These are phyloP conservation scores for Saccharata proteae DNA, from an alignment of 2,329 filamentous ascomycete species.

Conservation along the genomic window DNA sequence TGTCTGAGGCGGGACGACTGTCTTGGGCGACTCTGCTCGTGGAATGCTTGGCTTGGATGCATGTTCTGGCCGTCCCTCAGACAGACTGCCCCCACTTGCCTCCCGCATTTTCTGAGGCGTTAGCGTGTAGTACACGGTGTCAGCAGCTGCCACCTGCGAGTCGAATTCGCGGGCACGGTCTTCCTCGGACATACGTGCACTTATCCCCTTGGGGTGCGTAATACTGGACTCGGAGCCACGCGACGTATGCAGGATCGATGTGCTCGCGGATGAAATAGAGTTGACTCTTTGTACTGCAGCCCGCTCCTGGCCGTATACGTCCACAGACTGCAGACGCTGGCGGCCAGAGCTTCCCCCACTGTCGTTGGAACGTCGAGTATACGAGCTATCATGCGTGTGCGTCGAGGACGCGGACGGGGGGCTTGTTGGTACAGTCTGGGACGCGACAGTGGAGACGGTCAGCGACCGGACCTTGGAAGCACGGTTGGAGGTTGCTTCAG, in stretches of 20 bases:
- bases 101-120: slow-evolving; percentile 35
- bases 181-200: slow-evolving; percentile 25
- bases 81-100: slow-evolving; percentile 20
- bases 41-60: too few relatives aligned
- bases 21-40: too few relatives aligned
- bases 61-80: neutral
- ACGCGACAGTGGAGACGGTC: slow-evolving; percentile 3
- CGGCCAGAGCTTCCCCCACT: slow-evolving; percentile 3
- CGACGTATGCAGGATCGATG: slow-evolving; percentile 20
- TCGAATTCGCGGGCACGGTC: slow-evolving; percentile 34
- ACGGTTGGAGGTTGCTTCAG: too few relatives aligned
- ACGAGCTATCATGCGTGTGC: slow-evolving; percentile 4
- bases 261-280: slow-evolving; percentile 21
- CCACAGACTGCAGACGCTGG: slow-evolving; percentile 8
- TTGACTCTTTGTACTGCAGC: slow-evolving; percentile 21
- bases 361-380: slow-evolving; percentile 3
- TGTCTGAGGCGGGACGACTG: too few relatives aligned
- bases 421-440: slow-evolving; percentile 1
- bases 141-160: slow-evolving; percentile 32
- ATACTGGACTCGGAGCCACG: slow-evolving; percentile 22
- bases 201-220: slow-evolving; percentile 17
- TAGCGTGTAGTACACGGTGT: slow-evolving; percentile 39
- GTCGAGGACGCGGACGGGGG: slow-evolving; percentile 5
- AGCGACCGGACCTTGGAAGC: slow-evolving; percentile 5
- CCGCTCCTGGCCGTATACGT: slow-evolving; percentile 17